Base-by-base conservation (phyloP, 73 alveolate genomes). In the Breviolum minutum region DNA sequence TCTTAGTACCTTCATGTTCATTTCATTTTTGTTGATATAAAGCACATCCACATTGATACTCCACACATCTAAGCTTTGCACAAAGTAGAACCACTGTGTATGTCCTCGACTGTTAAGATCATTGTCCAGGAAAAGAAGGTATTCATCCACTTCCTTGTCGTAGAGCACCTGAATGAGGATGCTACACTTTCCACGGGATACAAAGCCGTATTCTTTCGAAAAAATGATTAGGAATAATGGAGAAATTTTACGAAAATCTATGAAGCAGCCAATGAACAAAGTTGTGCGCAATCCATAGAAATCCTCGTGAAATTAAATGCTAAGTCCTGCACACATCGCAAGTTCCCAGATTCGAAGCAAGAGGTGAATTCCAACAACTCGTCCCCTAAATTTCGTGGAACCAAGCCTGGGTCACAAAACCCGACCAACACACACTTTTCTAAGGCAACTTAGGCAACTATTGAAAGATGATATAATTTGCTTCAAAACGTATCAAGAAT, bases 31-130 rank as follows among this genome's bases (percentile, higher is more conserved):
- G 17, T 17, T 17, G 77, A 68, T 68, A 17, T 22, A 1, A 68
- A 68, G 24, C 17, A 68, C 17, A 22, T 68, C 77, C 77, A 14
- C n/a, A 6, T 68, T 68, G 17, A 14, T 68, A 10, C 32, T 73
- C 7, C 83, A 19, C 83, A 24, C 63, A 3, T 7, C 94, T 86
- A 63, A 27, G 94, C 64, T 62, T n/a, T 64, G 29, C 40, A 63
- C 97, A 60, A 90, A 90, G 88, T 90, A 90, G 30, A 90, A 90
- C 97, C 97, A 90, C 76, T 90, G 97, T 8, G 97, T 90, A 63
- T 90, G 97, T 27, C 97, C 97, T 5, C 88, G 87, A 62, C 97
- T 90, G 88, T 74, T 62, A 76, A 90, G 70, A 74, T 71, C 97
- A 27, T 90, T 70, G 88, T 90, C 97, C 97, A 90, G 74, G 73